Evolutionary conservation across 2,329 filamentous ascomycete species (phyloP), one percentile per base, ranked within the genome.

Genomic region (Fusarium staphyleae): DNA sequence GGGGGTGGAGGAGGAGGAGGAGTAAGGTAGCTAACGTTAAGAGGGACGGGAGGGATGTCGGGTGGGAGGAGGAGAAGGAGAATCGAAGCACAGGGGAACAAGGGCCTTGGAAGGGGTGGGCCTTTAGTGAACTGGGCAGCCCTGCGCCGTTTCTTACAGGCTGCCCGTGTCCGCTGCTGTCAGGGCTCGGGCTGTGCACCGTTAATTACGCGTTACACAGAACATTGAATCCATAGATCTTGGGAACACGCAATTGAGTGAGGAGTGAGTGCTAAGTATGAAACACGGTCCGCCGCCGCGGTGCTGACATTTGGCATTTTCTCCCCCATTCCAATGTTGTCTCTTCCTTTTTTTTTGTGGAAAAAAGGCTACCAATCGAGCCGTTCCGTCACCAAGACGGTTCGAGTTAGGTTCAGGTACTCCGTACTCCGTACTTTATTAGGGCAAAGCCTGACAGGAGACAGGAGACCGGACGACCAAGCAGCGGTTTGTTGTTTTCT

Each of bases 21-120:
- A n/a, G n/a, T n/a, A n/a, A n/a, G n/a, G n/a, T n/a, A n/a, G n/a
- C n/a, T n/a, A n/a, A n/a, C n/a, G n/a, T n/a, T n/a, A n/a, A n/a
- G n/a, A n/a, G n/a, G 19, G 6, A 22, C 19, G 19, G 19, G 19
- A 6, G 4, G 19, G 6, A 60, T 58, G 65, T 41, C 47, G 57
- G 56, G 44, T 49, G 60, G 52, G n/a, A 52, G 55, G 61, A 55
- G 63, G 53, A 55, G 62, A 60, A 59, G 59, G 53, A 58, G 45
- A 54, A 44, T 44, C 44, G 53, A 41, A 48, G 39, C 29, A 40
- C 52, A 41, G n/a, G 32, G 15, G n/a, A 15, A 15, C 14, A 33
- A 33, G 13, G 15, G 32, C 32, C 32, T 33, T 33, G 32, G 14
- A 33, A 33, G 32, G n/a, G n/a, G n/a, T n/a, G n/a, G n/a, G n/a